Base-by-base conservation (phyloP, 73 alveolate genomes). In the Stentor roeselii region DNA sequence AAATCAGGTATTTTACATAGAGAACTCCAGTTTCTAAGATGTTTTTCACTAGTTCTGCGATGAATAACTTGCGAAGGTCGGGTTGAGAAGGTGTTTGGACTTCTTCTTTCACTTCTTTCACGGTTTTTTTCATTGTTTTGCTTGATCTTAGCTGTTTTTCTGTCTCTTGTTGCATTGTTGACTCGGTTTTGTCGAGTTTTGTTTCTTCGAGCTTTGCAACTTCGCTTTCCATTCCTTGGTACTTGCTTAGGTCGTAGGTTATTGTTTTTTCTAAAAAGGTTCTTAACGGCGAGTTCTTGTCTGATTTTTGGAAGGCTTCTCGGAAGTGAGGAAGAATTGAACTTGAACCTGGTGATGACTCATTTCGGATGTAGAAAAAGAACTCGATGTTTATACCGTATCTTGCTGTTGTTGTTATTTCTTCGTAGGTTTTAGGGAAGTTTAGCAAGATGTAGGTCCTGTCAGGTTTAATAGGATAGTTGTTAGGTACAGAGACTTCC, bases 81-180 rank as follows among this genome's bases (percentile, higher is more conserved):
- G 37, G 37, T 21, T 14, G 21, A 0, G 37, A n/a, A 34, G 80
- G 80, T 21, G 11, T 40, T 21, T 11, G 27, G 1, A 34, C 37
- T 34, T 67, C 80, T 32, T 21, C 84, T 76, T 76, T 40, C 75
- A n/a, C 76, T 40, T 76, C 76, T 40, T 76, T 76, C 36, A 31
- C 31, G 36, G n/a, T 15, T 76, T 38, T 76, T 76, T 76, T 76
- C 76, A 31, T 36, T 34, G 35, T 76, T 76, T 76, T 0, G 78
- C 76, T n/a, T 76, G 60, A n/a, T 76, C 78, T 76, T 32, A 14
- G 36, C 31, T 76, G 30, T 15, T 36, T 40, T 76, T 76, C 76
- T 6, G 14, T 36, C 14, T 15, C 76, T 40, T 76, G n/a, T 40
- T 38, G 21, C 78, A 14, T 40, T 76, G 15, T 36, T 36, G 14